Evolutionary conservation across 768 basidiomycete species (phyloP), one percentile per base, ranked within the genome.

Genomic region (Pisolithus sp.): DNA sequence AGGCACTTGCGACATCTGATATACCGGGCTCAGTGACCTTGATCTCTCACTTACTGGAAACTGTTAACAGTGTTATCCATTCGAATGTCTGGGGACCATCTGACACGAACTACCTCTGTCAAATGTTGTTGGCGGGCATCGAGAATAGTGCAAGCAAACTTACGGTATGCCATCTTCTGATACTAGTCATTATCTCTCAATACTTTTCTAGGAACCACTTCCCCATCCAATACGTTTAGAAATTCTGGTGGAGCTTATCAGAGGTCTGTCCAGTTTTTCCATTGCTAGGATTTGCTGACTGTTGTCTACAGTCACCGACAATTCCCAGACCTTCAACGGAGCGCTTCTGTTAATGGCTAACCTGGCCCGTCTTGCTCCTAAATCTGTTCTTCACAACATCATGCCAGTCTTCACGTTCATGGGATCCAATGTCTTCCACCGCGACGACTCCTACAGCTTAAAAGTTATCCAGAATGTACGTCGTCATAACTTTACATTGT

Each of bases 341-440:
- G 92, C 93, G 0, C 73, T 98, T 3, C 75, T 97, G 23, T 75
- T 98, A 30, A 86, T 96, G 69, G 86, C 93, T 5, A 86, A 77
- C 55, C 68, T 98, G 50, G 89, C 92, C 3, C 79, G 84, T 17
- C 73, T 97, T 34, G 84, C 86, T 0, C 93, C 95, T 0, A 91
- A 94, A 51, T 89, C 92, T 10, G 91, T 95, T 28, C 75, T 98
- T 12, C 91, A 89, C 62, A 93, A 95, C 59, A 79, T 97, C 47
- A 96, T 99, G 91, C 95, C 96, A 4, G 85, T 99, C 42, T 98
- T 99, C 74, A 97, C 94, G 0, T 98, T 97, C 71, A 97, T 98
- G 92, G 95, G 96, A 18, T 91, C 94, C n/a, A 94, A 92, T 55
- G 85, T 97, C 17, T 90, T 97, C 73, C 95, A 96, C 62, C 80